Percentiles rank a stretch among this genome's conserved stretches.
These are phyloP conservation scores for Physaria fendleri DNA, from an alignment of 345 rosid genomes.

Conservation along the genomic window DNA sequence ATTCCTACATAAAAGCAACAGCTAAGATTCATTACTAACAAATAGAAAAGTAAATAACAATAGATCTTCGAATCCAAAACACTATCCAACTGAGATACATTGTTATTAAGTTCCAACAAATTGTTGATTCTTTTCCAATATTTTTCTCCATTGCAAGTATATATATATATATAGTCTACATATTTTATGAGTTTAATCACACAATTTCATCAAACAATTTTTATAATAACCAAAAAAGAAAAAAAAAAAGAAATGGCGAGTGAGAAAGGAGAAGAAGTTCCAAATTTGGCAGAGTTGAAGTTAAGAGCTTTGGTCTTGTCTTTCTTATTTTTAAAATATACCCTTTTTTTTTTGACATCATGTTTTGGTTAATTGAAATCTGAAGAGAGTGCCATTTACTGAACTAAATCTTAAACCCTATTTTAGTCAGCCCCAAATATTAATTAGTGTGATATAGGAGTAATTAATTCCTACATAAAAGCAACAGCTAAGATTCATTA, in stretches of 20 bases:
- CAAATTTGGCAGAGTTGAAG: constrained; percentile 16
- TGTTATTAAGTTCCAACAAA: constrained; percentile 1
- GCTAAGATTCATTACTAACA: constrained; percentile 11
- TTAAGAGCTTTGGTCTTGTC: constrained; percentile 59
- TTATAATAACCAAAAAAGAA: not conserved
- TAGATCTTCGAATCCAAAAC: constrained; percentile 20
- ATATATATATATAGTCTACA: constrained; percentile 1
- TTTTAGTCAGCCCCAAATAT: too few species aligned
- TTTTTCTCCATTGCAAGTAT: too few species aligned
- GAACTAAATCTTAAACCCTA: constrained; percentile 18
- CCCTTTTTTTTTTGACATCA: not conserved
- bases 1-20: too few species aligned
- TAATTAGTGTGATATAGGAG: not conserved
- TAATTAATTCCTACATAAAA: too few species aligned
- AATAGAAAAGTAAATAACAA: not conserved
- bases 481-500: constrained; percentile 11
- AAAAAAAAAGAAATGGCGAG: not conserved
- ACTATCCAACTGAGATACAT: constrained; percentile 19
- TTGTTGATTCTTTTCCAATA: constrained; percentile 6
- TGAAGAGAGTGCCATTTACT: not conserved
- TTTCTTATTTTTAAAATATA: too few species aligned
- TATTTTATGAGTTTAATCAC: not conserved
- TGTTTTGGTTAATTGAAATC: constrained; percentile 4
- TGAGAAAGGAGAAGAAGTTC: not conserved
- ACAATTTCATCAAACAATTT: not conserved